Base-by-base conservation (phyloP, 148 eudicot genomes). In the Drosera capensis region DNA sequence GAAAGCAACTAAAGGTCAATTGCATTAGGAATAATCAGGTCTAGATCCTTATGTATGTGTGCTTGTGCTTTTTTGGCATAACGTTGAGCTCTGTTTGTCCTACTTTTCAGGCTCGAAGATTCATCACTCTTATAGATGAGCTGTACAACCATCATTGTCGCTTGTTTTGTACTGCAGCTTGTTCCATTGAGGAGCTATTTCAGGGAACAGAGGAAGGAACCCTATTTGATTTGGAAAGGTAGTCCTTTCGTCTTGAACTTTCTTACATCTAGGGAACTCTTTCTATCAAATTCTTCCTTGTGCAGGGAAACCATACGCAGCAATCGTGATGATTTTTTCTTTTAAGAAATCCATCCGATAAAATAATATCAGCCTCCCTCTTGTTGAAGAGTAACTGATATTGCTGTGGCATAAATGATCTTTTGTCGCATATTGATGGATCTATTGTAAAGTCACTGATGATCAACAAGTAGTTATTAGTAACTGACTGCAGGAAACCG, bases 171-270 rank as follows among this genome's bases (percentile, higher is more conserved):
- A 62, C 82, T 29, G 94, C 97, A 22, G 79, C 81, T 52, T 60
- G 78, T 59, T 78, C 97, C 23, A 62, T 88, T 47, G 97, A 88
- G 35, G 92, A 88, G 42, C 76, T 88, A 37, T 88, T 88, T 68
- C 90, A 80, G 64, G 97, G 97, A 69, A 88, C 92, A 18, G 94
- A 77, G 63, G 97, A 88, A 58, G 97, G 97, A 52, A 68, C 77
- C 25, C 70, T 88, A 16, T 83, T 88, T 68, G 95, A 88, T 73
- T 57, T 88, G 64, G 97, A 88, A 64, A 80, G 84, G 97, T 51
- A 56, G 86, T 72, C 43, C 49, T 52, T 34, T 53, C 40, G 12
- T 37, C 49, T 42, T 40, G 13, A 8, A 14, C 16, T 55, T 31
- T 50, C 35, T n/a, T 23, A n/a, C n/a, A n/a, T 15, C 31, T 20